Percentiles rank a stretch among this genome's conserved stretches.
Conservation (phyloP, 768 basidiomycete species). For the Podaxis sp. region DNA sequence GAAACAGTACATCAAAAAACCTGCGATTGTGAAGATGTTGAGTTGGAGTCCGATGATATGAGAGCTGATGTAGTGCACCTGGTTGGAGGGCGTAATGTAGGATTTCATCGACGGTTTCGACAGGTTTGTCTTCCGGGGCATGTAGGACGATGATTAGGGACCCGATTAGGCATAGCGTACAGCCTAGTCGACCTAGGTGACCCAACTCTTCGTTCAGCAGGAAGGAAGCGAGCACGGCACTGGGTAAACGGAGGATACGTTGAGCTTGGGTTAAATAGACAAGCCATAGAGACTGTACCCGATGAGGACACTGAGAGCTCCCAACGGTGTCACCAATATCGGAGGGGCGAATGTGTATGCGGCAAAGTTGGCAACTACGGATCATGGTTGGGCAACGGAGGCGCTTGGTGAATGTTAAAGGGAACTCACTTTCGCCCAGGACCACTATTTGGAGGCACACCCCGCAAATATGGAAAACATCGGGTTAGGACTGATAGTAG, state of each 20-base stretch:
- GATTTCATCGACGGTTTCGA: constrained; percentile 93
- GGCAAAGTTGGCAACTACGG: constrained; percentile 82
- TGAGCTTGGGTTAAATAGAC: neutral
- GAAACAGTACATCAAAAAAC: constrained; percentile 89
- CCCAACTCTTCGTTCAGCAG: constrained; percentile 92
- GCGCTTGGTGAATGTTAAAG: neutral
- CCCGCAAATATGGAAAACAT: constrained; percentile 3
- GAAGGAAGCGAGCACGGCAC: constrained; percentile 92
- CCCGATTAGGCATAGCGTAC: constrained; percentile 80
- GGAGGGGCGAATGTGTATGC: constrained; percentile 98
- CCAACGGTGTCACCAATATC: constrained; percentile 97
- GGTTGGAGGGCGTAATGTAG: constrained; percentile 91
- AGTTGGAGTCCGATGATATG: neutral
- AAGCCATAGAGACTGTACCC: constrained; percentile 58
- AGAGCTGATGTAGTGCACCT: constrained; percentile 46
- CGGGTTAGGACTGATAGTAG: neutral
- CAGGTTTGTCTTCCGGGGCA: constrained; percentile 93
- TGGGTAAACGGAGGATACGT: constrained; percentile 30
- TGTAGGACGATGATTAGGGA: constrained; percentile 95
- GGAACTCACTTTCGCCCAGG: constrained; percentile 76
- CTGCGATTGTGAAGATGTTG: constrained; percentile 37
- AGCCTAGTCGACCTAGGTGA: constrained; percentile 86
- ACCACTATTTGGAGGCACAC: constrained; percentile 60
- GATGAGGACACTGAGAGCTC: constrained; percentile 92
- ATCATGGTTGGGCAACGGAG: constrained; percentile 4